phyloP scores from a whole-genome alignment of 2,329 filamentous ascomycete genomes.

The Metarhizium sp. region DNA sequence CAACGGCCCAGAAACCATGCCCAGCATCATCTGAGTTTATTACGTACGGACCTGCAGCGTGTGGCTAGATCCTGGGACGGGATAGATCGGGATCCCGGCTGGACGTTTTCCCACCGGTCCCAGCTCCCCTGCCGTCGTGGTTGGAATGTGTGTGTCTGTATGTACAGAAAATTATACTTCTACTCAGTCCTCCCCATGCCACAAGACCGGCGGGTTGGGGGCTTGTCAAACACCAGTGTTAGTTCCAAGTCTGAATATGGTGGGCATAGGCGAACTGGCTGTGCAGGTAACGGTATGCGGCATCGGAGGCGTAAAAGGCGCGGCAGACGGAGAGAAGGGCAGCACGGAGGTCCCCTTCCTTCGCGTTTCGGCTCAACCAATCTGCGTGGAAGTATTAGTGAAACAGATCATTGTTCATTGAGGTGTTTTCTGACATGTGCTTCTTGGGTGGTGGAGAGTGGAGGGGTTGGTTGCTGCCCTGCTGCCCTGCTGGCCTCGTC shows the following conservation, averaged over 20 bases:
- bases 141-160: background rate
- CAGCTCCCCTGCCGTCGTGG: conserved; percentile 3
- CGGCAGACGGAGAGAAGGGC: background rate
- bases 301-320: background rate
- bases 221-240: background rate
- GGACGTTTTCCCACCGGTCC: conserved; percentile 6
- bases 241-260: background rate
- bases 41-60: conserved; percentile 10
- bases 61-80: conserved; percentile 6
- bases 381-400: background rate
- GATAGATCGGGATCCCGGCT: conserved; percentile 5
- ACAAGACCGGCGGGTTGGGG: background rate
- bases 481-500: background rate
- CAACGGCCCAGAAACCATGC: background rate
- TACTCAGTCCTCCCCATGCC: background rate
- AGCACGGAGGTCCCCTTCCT: background rate
- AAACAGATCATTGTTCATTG: conserved; percentile 4
- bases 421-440: conserved; percentile 17
- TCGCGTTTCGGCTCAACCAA: background rate
- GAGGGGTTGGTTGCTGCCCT: background rate
- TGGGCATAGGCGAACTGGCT: background rate
- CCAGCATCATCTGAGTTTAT: conserved; percentile 8
- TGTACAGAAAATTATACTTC: too few relatives aligned
- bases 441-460: conserved; percentile 2
- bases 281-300: conserved; percentile 1